Base-by-base conservation (phyloP, 2,329 filamentous ascomycete species). In the Teratosphaeria destructans region DNA sequence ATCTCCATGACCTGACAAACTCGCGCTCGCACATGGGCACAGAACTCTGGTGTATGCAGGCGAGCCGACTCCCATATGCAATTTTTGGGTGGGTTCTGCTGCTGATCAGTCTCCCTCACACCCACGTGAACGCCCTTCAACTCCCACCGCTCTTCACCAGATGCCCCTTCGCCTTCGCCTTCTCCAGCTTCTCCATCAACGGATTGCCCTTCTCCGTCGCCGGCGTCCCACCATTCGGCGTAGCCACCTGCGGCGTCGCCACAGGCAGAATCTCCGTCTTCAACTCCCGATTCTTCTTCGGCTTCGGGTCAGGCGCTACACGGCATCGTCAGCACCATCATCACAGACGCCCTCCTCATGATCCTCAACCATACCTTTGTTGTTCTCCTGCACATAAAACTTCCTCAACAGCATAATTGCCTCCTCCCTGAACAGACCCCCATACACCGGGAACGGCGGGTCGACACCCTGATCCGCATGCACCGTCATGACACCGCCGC, bases 341-440 rank as follows among this genome's bases (percentile, higher is more conserved):
- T 57, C 6, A 5, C 26, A 8, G 8, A 23, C n/a, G 10, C 57
- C n/a, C 32, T 8, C 16, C 23, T 35, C 10, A 47, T 2, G 8
- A 19, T 8, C 26, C 57, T 52, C 52, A 39, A 32, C 69, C 78
- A 67, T 77, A 89, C 89, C 90, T 80, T 94, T 89, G 64, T 89
- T 90, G 74, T 99, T 99, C 75, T 99, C 92, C 75, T 99, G 94
- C 35, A 99, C 89, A 73, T 99, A 99, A 75, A 99, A 99, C 61
- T 93, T 86, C 64, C 95, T 83, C 65, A 99, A 79, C 65, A 99
- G 76, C 74, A 93, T 92, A 61, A 99, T 95, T 4, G 94, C 93
- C 71, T 97, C 93, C 69, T 96, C 89, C 54, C 90, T 84, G 68
- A 90, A 90, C 78, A 95, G 87, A 1, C 92, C 93, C 47, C 92